Percentiles rank a stretch among this genome's conserved stretches.
phyloP scores from a whole-genome alignment of 2,329 filamentous ascomycete species.

The Microcyclosporella mali region DNA sequence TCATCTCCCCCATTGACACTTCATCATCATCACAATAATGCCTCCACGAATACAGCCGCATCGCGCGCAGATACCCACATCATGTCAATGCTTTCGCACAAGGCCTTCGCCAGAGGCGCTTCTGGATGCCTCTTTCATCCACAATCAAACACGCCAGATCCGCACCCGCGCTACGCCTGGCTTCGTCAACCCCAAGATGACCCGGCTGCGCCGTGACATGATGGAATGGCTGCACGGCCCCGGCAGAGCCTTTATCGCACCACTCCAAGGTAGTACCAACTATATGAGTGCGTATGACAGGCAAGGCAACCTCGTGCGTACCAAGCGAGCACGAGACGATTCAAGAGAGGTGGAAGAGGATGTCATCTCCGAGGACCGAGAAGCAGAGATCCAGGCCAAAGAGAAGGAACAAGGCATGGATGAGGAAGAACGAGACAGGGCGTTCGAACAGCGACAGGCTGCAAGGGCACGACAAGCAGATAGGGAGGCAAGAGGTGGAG shows the following conservation, averaged over 20 bases:
- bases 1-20: not conserved
- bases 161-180: constrained; percentile 10
- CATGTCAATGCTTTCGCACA: constrained; percentile 25
- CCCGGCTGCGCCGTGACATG: constrained; percentile 50
- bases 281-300: constrained; percentile 51
- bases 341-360: constrained; percentile 18
- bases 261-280: constrained; percentile 47
- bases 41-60: constrained; percentile 27
- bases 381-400: constrained; percentile 14
- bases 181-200: constrained; percentile 26
- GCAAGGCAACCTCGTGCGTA: constrained; percentile 43
- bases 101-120: constrained; percentile 11
- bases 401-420: constrained; percentile 21
- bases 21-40: constrained; percentile 15
- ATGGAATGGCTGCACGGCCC: constrained; percentile 55
- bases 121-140: constrained; percentile 1
- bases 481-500: constrained; percentile 14
- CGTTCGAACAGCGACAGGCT: constrained; percentile 12
- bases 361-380: constrained; percentile 28
- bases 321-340: constrained; percentile 14
- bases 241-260: constrained; percentile 44
- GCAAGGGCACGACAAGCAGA: constrained; percentile 19
- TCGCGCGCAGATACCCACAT: constrained; percentile 16
- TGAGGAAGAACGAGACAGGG: constrained; percentile 16
- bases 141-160: constrained; percentile 13